phyloP scores from a whole-genome alignment of 495 filamentous ascomycete species.

The Xylaria sp. region DNA sequence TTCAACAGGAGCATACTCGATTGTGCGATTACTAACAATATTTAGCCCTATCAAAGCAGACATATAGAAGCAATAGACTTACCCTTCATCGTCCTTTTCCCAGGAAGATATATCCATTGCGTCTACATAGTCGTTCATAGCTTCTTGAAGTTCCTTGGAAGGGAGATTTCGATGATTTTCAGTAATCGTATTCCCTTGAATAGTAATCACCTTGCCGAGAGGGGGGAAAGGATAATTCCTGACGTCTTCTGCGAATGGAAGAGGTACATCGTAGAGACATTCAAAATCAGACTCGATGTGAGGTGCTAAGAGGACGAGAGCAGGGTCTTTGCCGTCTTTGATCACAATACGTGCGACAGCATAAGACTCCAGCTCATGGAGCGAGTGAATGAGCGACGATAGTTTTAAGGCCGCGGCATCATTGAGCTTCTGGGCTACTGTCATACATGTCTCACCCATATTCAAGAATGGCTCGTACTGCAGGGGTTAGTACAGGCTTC shows the following conservation, averaged over 20 bases:
- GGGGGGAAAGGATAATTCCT: conserved; percentile 89
- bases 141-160: conserved; percentile 69
- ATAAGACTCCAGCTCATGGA: conserved; percentile 85
- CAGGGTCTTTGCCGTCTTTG: conserved; percentile 78
- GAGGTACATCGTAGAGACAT: conserved; percentile 85
- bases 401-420: conserved; percentile 79
- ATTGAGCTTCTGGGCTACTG: conserved; percentile 75
- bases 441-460: conserved; percentile 77
- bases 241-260: conserved; percentile 95
- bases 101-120: conserved; percentile 83
- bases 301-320: conserved; percentile 83
- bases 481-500: conserved; percentile 25
- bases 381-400: conserved; percentile 87
- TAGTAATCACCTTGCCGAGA: conserved; percentile 83
- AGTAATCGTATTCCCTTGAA: conserved; percentile 82
- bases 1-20: conserved; percentile 79
- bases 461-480: conserved; percentile 87
- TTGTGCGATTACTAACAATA: conserved; percentile 58
- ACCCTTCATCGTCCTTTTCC: conserved; percentile 72
- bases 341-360: conserved; percentile 85
- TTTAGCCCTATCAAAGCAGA: conserved; percentile 41
- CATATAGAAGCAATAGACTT: conserved; percentile 31
- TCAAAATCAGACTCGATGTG: conserved; percentile 84
- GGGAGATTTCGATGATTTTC: conserved; percentile 86
- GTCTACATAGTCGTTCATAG: conserved; percentile 92